These are phyloP conservation scores for Triticum timopheevii DNA, from an alignment of 176 grass and related monocot genomes.

Conservation along the genomic window DNA sequence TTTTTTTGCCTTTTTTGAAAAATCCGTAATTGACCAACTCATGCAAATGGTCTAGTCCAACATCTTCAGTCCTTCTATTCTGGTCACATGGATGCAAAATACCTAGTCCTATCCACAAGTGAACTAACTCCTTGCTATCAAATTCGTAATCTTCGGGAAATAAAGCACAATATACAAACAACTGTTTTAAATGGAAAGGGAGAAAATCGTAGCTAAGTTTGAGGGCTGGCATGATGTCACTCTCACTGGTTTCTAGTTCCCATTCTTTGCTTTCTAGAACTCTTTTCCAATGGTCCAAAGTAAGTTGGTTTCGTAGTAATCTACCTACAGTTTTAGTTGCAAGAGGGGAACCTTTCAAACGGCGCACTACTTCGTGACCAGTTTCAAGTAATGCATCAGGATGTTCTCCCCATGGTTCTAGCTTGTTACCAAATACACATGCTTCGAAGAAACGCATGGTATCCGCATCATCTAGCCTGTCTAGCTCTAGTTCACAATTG, in stretches of 20 bases:
- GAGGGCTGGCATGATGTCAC: neutral
- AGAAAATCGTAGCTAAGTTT: conserved; percentile 37
- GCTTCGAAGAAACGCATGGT: too few relatives aligned
- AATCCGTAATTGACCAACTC: neutral
- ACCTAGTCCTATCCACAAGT: neutral
- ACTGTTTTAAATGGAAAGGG: conserved; percentile 10
- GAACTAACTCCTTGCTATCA: neutral
- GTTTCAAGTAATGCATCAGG: too few relatives aligned
- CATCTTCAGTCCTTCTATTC: neutral
- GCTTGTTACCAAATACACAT: too few relatives aligned
- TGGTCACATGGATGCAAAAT: neutral
- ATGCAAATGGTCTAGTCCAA: neutral
- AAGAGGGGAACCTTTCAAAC: too few relatives aligned
- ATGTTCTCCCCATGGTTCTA: too few relatives aligned
- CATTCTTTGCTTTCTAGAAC: conserved; percentile 26
- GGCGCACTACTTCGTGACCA: too few relatives aligned
- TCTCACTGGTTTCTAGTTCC: neutral
- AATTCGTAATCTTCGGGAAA: neutral
- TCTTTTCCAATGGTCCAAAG: neutral
- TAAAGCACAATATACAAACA: conserved; percentile 6
- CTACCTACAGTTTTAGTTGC: too few relatives aligned
- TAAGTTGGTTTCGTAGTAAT: too few relatives aligned
- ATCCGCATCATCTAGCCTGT: too few relatives aligned
- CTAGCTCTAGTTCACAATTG: too few relatives aligned
- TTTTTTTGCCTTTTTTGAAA: neutral